Conservation (phyloP, 176 grass and related monocot species). For the Dactylis glomerata region DNA sequence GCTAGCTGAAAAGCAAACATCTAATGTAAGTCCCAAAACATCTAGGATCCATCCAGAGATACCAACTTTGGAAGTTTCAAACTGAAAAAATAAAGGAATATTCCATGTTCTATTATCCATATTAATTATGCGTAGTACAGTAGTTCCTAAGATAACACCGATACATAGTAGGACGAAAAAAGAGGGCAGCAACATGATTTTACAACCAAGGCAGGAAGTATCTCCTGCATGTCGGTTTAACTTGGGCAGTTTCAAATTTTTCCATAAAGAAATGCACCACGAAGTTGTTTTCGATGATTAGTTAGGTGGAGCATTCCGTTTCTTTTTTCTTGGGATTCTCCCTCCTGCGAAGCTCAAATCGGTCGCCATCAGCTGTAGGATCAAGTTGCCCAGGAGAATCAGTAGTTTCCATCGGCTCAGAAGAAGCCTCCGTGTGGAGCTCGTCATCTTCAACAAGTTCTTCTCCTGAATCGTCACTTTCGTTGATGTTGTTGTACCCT, state of each 20-base stretch:
- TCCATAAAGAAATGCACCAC: slow-evolving; percentile 4
- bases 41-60: neutral
- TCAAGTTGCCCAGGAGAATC: slow-evolving; percentile 32
- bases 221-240: neutral
- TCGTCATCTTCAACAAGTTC: slow-evolving; percentile 44
- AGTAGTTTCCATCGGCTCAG: slow-evolving; percentile 26
- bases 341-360: slow-evolving; percentile 62
- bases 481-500: slow-evolving; percentile 42
- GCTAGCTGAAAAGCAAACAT: neutral
- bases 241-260: neutral
- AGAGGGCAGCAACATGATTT: neutral
- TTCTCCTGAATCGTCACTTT: slow-evolving; percentile 31
- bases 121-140: neutral
- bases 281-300: slow-evolving; percentile 7
- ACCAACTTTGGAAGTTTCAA: slow-evolving; percentile 6
- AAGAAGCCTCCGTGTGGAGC: slow-evolving; percentile 48
- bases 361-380: slow-evolving; percentile 23
- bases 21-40: neutral
- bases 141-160: neutral
- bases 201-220: slow-evolving; percentile 13
- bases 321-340: slow-evolving; percentile 44
- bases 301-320: slow-evolving; percentile 27
- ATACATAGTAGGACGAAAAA: neutral
- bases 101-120: slow-evolving; percentile 14
- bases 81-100: neutral